Evolutionary conservation across 2,329 filamentous ascomycete genomes (phyloP).

Genomic region (Thelonectria blattea): DNA sequence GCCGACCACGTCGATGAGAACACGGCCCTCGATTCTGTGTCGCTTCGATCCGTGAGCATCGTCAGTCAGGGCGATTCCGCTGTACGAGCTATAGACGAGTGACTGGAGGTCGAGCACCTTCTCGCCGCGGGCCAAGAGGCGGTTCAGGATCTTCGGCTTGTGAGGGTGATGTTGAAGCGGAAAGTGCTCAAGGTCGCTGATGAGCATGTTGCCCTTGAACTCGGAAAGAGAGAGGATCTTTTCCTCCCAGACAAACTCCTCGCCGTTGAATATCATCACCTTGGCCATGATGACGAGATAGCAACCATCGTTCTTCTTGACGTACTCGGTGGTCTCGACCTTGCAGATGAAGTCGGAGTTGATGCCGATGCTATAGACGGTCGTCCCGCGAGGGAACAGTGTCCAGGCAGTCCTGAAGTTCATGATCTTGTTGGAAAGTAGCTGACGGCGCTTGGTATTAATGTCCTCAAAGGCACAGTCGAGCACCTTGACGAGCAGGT

Average conservation of each 20-base stretch:
- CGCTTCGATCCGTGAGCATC: constrained; percentile 28
- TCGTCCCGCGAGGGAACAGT: constrained; percentile 48
- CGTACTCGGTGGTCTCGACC: constrained; percentile 44
- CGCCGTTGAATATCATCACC: constrained; percentile 48
- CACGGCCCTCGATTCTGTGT: constrained; percentile 49
- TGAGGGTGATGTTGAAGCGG: constrained; percentile 45
- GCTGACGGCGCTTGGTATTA: constrained; percentile 43
- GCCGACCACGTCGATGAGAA: constrained; percentile 50
- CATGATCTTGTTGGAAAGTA: constrained; percentile 47
- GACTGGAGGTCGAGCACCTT: constrained; percentile 51
- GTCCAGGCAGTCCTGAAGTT: constrained; percentile 53
- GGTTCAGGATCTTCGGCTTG: constrained; percentile 37
- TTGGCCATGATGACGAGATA: constrained; percentile 41
- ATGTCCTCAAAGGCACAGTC: constrained; percentile 52
- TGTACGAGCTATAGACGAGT: constrained; percentile 49
- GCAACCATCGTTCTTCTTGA: constrained; percentile 8
- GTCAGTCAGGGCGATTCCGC: constrained; percentile 46
- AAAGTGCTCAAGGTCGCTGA: constrained; percentile 48
- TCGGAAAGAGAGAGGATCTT: constrained; percentile 38
- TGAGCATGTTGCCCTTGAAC: constrained; percentile 50
- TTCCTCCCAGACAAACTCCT: constrained; percentile 49
- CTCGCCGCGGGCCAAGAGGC: constrained; percentile 44
- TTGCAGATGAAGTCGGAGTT: constrained; percentile 51
- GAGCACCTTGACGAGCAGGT: constrained; percentile 48
- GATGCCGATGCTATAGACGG: constrained; percentile 46